Conservation (phyloP, 257 asterid genomes). For the Rubia yunnanensis region DNA sequence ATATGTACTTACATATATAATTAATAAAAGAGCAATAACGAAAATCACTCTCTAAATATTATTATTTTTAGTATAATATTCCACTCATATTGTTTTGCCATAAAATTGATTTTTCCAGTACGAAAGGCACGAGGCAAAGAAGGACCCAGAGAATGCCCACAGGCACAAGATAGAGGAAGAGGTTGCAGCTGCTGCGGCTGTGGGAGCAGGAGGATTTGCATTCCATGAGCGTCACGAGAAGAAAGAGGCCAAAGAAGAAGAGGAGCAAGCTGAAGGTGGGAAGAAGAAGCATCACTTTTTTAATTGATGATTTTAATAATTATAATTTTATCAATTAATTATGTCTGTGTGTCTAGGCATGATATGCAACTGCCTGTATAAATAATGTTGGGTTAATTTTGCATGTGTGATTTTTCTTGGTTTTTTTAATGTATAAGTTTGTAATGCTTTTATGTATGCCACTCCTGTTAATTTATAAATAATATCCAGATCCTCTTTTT, state of each 20-base stretch:
- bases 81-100: not conserved
- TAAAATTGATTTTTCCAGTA: conserved; percentile 25
- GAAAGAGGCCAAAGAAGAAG: conserved; percentile 47
- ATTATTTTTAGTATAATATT: too few relatives aligned
- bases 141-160: conserved; percentile 58
- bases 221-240: conserved; percentile 76
- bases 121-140: conserved; percentile 61
- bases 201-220: conserved; percentile 57
- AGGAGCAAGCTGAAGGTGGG: conserved; percentile 38
- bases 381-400: not conserved
- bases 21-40: too few relatives aligned
- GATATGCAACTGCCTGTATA: not conserved
- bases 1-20: too few relatives aligned
- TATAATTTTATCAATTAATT: not conserved
- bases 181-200: conserved; percentile 37
- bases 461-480: too few relatives aligned
- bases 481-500: too few relatives aligned
- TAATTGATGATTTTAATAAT: not conserved
- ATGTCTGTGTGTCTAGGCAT: not conserved
- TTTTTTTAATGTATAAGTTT: not conserved
- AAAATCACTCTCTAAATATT: too few relatives aligned
- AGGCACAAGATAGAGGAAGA: conserved; percentile 55
- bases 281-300: conserved; percentile 16
- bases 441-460: too few relatives aligned
- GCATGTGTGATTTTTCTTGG: not conserved